A percentile compares a stretch with the other conserved stretches of the same genome.
Evolutionary conservation across 2,329 filamentous ascomycete genomes (phyloP).

Genomic region (Aspergillus vadensis): DNA sequence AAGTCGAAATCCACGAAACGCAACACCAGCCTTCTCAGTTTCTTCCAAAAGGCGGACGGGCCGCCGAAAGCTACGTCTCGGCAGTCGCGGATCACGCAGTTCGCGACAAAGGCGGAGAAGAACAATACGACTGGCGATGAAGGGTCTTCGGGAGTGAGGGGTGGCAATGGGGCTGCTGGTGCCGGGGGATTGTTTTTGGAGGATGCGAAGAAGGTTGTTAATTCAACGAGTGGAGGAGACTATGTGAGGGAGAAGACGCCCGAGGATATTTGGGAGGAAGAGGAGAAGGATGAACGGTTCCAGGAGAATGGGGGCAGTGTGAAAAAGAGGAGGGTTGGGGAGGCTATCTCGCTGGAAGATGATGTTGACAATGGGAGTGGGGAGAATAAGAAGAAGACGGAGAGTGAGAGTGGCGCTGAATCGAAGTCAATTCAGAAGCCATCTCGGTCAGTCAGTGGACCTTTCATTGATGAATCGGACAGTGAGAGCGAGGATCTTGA

Average conservation of each 20-base stretch:
- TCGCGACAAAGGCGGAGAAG: constrained; percentile 31
- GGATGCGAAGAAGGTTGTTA: constrained; percentile 29
- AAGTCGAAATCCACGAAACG: constrained; percentile 28
- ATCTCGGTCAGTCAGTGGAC: constrained; percentile 31
- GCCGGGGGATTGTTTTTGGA: constrained; percentile 39
- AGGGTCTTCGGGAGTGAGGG: constrained; percentile 26
- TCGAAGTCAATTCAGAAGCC: constrained; percentile 4
- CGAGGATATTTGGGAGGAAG: constrained; percentile 39
- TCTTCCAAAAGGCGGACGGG: constrained; percentile 70
- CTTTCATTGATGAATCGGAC: constrained; percentile 53
- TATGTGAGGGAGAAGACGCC: constrained; percentile 30
- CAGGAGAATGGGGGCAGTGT: constrained; percentile 35
- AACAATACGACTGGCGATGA: too few relatives aligned
- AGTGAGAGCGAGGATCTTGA: constrained; percentile 54
- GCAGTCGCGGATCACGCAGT: constrained; percentile 59
- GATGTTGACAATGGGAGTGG: neutral
- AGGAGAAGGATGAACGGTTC: constrained; percentile 25
- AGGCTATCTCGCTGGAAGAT: constrained; percentile 17
- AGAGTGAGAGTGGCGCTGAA: neutral
- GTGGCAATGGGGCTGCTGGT: constrained; percentile 14
- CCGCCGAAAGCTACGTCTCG: constrained; percentile 49
- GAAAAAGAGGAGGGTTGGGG: constrained; percentile 40
- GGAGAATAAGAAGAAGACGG: neutral
- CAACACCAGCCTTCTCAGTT: constrained; percentile 71
- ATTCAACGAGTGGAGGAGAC: constrained; percentile 4